Percentiles rank a stretch among this genome's conserved stretches.
Conservation (phyloP, 257 asterid genomes). For the Thymus quinquecostatus region DNA sequence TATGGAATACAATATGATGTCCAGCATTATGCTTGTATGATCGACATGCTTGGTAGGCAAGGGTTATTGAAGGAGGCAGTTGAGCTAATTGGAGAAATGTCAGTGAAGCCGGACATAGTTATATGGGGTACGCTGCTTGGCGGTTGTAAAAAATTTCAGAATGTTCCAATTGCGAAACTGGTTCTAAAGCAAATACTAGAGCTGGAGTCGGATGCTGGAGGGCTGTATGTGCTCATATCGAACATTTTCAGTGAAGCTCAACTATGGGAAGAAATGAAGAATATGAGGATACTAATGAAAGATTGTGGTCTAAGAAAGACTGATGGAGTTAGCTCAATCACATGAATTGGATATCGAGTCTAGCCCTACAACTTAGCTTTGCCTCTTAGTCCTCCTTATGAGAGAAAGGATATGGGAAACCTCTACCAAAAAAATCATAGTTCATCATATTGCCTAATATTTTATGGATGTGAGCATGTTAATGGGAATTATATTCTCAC, state of each 20-base stretch:
- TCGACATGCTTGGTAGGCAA: constrained; percentile 62
- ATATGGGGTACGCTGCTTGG: constrained; percentile 60
- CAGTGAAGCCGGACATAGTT: constrained; percentile 50
- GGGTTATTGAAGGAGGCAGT: constrained; percentile 59
- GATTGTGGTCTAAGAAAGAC: constrained; percentile 11
- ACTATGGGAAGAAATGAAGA: constrained; percentile 58
- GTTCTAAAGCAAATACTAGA: constrained; percentile 42
- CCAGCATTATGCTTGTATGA: constrained; percentile 65
- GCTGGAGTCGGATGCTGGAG: constrained; percentile 28
- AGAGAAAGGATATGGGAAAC: too few relatives aligned
- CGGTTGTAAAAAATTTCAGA: constrained; percentile 52
- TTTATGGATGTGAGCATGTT: too few relatives aligned
- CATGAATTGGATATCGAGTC: too few relatives aligned
- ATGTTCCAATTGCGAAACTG: constrained; percentile 43
- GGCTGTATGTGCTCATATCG: constrained; percentile 45
- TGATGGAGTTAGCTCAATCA: too few relatives aligned
- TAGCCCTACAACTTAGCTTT: too few relatives aligned
- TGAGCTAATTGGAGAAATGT: constrained; percentile 51
- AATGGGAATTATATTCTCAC: too few relatives aligned
- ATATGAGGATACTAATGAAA: constrained; percentile 57
- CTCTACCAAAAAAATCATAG: too few relatives aligned
- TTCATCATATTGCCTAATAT: too few relatives aligned
- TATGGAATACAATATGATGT: constrained; percentile 44
- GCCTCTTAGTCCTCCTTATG: too few relatives aligned
- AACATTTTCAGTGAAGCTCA: constrained; percentile 44